Base-by-base conservation (phyloP, 768 basidiomycete species). In the Amanita pallidorosea region DNA sequence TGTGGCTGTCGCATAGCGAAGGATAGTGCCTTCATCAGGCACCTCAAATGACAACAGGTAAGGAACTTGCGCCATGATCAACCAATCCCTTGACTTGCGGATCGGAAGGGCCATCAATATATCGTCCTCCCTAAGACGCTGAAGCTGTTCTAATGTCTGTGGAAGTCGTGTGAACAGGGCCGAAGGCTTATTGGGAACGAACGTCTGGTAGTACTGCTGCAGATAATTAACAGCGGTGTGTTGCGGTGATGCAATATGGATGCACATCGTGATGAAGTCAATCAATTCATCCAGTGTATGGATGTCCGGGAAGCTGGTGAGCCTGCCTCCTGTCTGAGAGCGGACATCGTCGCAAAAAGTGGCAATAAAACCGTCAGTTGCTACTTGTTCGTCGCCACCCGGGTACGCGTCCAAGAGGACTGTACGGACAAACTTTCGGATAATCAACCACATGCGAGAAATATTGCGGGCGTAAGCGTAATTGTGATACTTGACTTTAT, bases 181-280 rank as follows among this genome's bases (percentile, higher is more conserved):
- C 2, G 62, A 56, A 9, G 65, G 65, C 40, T 60, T 63, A 53
- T 66, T 66, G 15, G 63, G 62, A 44, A 66, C 58, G 37, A 65
- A 66, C 18, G 62, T 60, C 55, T 59, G 61, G 55, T 66, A 66
- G 50, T 63, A 66, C 49, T 66, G 65, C 51, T 66, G 65, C 23
- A 66, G 59, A 49, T 65, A 66, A 51, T 66, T 66, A 51, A 66
- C 61, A 1, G 65, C 65, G 17, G 64, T 66, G 51, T 66, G 65
- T 54, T 66, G 65, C 7, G 63, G 59, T 8, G 61, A 54, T 11
- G 65, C 63, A 48, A 65, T 62, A 52, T 66, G 63, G 41, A 66
- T 65, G 56, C 61, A 61, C 63, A 66, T 65, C 1, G 62, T 64
- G 42, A 63, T 57, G 22, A 60, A 45, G 53, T 66, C 60, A 50